phyloP scores from a whole-genome alignment of 164 flowering plant species.

The Vitis rotundifolia region DNA sequence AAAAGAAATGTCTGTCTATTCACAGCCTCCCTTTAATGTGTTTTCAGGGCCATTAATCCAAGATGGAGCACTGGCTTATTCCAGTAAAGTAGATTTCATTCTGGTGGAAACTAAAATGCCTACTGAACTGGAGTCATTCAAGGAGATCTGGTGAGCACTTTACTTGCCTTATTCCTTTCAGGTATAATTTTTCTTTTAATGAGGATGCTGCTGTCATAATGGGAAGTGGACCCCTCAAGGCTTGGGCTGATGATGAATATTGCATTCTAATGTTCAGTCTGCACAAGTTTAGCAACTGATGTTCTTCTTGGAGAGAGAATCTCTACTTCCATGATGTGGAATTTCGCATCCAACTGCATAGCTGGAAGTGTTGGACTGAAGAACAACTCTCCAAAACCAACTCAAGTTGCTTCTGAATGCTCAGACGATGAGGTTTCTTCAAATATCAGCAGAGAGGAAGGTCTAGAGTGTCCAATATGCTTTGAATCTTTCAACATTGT shows the following conservation, averaged over 20 bases:
- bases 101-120: no score
- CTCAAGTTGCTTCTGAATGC: conserved; percentile 42
- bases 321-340: conserved; percentile 58
- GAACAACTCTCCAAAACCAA: conserved; percentile 26
- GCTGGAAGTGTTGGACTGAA: conserved; percentile 52
- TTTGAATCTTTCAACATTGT: conserved; percentile 96
- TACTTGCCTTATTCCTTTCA: no score
- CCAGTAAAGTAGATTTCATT: no score
- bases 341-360: conserved; percentile 61
- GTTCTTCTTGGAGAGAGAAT: conserved; percentile 4
- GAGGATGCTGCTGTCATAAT: background rate
- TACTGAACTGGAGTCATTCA: no score
- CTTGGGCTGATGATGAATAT: background rate
- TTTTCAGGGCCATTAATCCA: no score
- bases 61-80: no score
- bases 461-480: conserved; percentile 92
- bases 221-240: background rate
- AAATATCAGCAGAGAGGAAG: conserved; percentile 60
- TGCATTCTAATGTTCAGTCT: background rate
- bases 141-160: no score
- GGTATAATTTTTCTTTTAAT: no score
- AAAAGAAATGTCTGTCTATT: no score
- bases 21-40: no score
- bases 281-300: conserved; percentile 10
- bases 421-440: conserved; percentile 85